Evolutionary conservation across 23 red algal genomes (phyloP).

Genomic region (Gracilariopsis chorda): DNA sequence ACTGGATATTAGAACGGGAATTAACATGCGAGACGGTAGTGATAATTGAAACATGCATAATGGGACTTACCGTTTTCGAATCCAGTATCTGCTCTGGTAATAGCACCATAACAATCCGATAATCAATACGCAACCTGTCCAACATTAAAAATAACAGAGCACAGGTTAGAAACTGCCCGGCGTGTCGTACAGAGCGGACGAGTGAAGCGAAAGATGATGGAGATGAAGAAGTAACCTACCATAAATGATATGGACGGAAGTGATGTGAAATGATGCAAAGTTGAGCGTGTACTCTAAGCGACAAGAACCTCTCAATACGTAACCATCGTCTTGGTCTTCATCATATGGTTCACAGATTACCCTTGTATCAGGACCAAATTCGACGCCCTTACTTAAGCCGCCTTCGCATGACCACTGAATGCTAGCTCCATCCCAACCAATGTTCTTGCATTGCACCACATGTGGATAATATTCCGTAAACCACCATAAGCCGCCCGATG

Average conservation of each 20-base stretch:
- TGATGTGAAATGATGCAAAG: slow-evolving; percentile 43
- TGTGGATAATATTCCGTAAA: slow-evolving; percentile 49
- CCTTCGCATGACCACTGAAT: slow-evolving; percentile 72
- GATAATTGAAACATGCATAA: no score
- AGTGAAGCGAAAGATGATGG: neutral
- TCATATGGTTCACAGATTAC: slow-evolving; percentile 58
- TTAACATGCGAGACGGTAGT: no score
- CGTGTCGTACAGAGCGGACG: neutral
- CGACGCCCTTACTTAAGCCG: slow-evolving; percentile 4
- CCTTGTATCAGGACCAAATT: slow-evolving; percentile 62
- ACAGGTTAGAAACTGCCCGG: neutral
- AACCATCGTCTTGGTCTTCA: slow-evolving; percentile 44
- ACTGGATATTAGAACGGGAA: no score
- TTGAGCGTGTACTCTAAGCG: slow-evolving; percentile 69
- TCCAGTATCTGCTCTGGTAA: slow-evolving; percentile 31
- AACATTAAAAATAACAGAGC: neutral
- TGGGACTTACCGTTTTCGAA: slow-evolving; percentile 31
- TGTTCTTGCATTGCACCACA: slow-evolving; percentile 63
- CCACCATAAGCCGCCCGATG: slow-evolving; percentile 38
- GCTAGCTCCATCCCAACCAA: slow-evolving; percentile 56
- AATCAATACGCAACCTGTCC: slow-evolving; percentile 9
- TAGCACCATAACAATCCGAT: slow-evolving; percentile 41
- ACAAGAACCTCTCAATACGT: slow-evolving; percentile 50
- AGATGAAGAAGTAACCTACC: neutral
- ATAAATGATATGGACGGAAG: slow-evolving; percentile 64